Evolutionary conservation across 768 basidiomycete species (phyloP).

Genomic region (Obba rivulosa): DNA sequence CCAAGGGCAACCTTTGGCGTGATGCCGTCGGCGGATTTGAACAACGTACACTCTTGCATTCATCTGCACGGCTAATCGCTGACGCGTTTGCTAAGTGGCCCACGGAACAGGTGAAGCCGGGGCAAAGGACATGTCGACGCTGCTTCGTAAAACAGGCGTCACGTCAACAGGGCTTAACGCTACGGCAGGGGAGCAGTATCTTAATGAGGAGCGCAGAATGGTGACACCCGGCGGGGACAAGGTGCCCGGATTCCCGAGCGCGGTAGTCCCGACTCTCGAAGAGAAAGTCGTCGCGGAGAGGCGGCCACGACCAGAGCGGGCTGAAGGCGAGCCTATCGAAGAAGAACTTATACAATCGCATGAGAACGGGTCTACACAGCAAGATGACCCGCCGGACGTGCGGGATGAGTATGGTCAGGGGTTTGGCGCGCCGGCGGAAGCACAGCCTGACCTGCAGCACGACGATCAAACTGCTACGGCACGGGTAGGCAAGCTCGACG

Average conservation of each 20-base stretch:
- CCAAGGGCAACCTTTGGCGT: slow-evolving; percentile 23
- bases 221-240: slow-evolving; percentile 46
- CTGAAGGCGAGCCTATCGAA: slow-evolving; percentile 19
- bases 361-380: slow-evolving; percentile 4
- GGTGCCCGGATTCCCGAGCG: slow-evolving; percentile 52
- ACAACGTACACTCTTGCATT: slow-evolving; percentile 41
- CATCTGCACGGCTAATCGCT: slow-evolving; percentile 3
- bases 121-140: slow-evolving; percentile 29
- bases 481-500: slow-evolving; percentile 38
- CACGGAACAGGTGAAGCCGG: slow-evolving; percentile 35
- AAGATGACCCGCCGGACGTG: slow-evolving; percentile 23
- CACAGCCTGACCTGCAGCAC: slow-evolving; percentile 31
- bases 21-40: slow-evolving; percentile 34
- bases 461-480: slow-evolving; percentile 46
- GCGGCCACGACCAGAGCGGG: slow-evolving; percentile 21
- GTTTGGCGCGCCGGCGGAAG: slow-evolving; percentile 54
- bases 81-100: slow-evolving; percentile 28
- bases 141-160: slow-evolving; percentile 39
- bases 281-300: slow-evolving; percentile 55
- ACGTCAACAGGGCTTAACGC: slow-evolving; percentile 34
- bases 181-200: slow-evolving; percentile 34
- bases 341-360: slow-evolving; percentile 25
- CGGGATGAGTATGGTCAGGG: slow-evolving; percentile 37
- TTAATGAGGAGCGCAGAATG: slow-evolving; percentile 49
- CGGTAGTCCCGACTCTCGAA: slow-evolving; percentile 65